phyloP scores from a whole-genome alignment of 2,329 filamentous ascomycete genomes.

The Ceratocystis ficicola region DNA sequence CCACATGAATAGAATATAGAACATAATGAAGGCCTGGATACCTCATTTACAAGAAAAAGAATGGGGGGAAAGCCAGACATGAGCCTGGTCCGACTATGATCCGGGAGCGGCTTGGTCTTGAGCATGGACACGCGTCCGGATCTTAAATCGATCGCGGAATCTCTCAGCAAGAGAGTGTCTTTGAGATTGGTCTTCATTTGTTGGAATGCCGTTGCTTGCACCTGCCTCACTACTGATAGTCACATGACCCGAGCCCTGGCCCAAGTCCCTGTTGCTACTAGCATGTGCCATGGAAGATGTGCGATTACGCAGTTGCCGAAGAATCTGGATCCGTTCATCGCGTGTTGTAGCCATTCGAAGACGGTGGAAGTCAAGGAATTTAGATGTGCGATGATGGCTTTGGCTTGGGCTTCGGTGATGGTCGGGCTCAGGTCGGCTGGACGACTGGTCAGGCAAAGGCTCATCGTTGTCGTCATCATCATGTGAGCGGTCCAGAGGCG shows the following conservation, averaged over 20 bases:
- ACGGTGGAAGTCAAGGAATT: conserved; percentile 45
- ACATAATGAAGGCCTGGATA: background rate
- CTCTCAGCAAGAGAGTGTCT: conserved; percentile 38
- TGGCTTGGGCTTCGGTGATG: background rate
- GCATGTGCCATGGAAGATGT: background rate
- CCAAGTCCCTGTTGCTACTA: background rate
- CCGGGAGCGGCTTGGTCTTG: background rate
- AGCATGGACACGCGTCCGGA: conserved; percentile 37
- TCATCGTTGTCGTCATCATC: conserved; percentile 25
- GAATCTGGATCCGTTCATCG: conserved; percentile 49
- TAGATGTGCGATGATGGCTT: conserved; percentile 32
- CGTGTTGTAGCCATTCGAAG: conserved; percentile 44
- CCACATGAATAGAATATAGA: background rate
- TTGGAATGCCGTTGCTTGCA: conserved; percentile 19
- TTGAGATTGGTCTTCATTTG: conserved; percentile 28
- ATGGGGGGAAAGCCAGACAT: background rate
- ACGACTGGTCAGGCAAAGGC: conserved; percentile 30
- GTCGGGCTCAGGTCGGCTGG: conserved; percentile 21
- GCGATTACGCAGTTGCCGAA: conserved; percentile 35
- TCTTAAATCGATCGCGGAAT: conserved; percentile 42
- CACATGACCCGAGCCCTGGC: background rate
- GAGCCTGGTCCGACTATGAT: background rate
- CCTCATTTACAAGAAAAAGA: background rate
- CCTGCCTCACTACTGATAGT: background rate
- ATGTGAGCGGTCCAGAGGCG: conserved; percentile 35